phyloP scores from a whole-genome alignment of 2,329 filamentous ascomycete genomes.

The Aureobasidium sp. region DNA sequence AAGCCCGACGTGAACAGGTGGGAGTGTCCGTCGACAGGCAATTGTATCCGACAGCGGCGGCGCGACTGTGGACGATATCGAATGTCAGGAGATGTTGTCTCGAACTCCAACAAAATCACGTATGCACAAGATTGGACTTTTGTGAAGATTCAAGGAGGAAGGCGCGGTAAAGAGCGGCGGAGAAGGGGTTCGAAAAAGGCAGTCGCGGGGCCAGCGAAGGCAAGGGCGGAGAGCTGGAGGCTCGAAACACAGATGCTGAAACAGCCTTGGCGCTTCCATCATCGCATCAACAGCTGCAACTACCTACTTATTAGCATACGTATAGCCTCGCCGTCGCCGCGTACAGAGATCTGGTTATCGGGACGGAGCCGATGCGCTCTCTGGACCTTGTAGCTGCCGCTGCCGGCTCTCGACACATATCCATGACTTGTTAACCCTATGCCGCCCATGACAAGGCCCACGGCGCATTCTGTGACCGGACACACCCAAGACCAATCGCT shows the following conservation, averaged over 20 bases:
- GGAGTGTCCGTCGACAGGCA: not conserved
- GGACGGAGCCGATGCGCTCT: slow-evolving; percentile 11
- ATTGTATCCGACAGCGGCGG: not conserved
- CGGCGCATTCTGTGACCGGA: slow-evolving; percentile 13
- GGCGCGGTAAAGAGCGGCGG: not conserved
- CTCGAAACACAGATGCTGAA: not conserved
- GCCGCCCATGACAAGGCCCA: slow-evolving; percentile 11
- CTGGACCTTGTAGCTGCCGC: slow-evolving; percentile 10
- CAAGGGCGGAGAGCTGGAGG: not conserved
- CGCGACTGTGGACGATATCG: not conserved
- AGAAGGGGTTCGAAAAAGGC: not conserved
- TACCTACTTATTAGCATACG: not conserved
- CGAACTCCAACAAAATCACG: not conserved
- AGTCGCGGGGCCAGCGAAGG: not conserved
- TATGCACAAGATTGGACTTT: not conserved
- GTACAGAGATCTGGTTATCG: not conserved
- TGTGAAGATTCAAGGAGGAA: too few species aligned
- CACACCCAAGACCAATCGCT: slow-evolving; percentile 9
- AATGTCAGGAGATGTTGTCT: not conserved
- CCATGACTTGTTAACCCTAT: slow-evolving; percentile 9
- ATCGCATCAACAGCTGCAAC: not conserved
- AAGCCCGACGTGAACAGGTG: slow-evolving; percentile 6
- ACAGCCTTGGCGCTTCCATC: not conserved
- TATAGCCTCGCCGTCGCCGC: not conserved
- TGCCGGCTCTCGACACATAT: slow-evolving; percentile 6